Conservation (phyloP, 768 basidiomycete genomes). For the Neoboletus magnificus region DNA sequence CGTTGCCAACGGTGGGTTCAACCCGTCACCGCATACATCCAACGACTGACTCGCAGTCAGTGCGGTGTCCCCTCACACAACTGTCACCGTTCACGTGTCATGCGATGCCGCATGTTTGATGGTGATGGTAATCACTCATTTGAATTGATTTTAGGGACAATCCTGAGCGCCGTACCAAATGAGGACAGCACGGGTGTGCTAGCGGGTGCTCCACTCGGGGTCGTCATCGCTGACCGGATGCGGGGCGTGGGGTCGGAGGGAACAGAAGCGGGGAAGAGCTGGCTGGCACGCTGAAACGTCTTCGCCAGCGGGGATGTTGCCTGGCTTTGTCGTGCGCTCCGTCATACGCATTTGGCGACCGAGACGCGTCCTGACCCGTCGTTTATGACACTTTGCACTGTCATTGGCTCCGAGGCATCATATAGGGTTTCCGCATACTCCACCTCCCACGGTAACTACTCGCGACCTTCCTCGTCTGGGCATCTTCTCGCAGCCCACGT, state of each 20-base stretch:
- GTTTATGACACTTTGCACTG: slow-evolving; percentile 10
- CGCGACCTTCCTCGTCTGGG: background rate
- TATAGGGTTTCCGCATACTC: slow-evolving; percentile 8
- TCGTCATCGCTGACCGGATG: background rate
- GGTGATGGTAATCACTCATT: slow-evolving; percentile 5
- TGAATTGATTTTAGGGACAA: slow-evolving; percentile 7
- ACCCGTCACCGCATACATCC: slow-evolving; percentile 1
- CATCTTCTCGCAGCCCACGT: slow-evolving; percentile 14
- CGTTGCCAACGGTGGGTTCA: slow-evolving; percentile 4
- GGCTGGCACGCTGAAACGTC: background rate
- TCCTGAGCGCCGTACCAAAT: slow-evolving; percentile 12
- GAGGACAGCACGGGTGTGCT: slow-evolving; percentile 2
- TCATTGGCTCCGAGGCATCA: slow-evolving; percentile 19
- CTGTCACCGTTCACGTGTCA: slow-evolving; percentile 17
- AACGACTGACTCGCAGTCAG: background rate
- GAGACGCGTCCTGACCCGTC: background rate
- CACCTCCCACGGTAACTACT: slow-evolving; percentile 18
- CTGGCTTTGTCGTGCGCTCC: background rate
- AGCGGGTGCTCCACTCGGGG: slow-evolving; percentile 1
- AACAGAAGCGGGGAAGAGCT: background rate
- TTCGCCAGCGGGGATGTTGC: background rate
- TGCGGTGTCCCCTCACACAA: background rate
- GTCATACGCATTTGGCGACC: background rate
- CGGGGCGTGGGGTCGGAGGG: background rate
- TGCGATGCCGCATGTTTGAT: slow-evolving; percentile 6